Conservation (phyloP, 208 protist species). For the Endotrypanum monterogeii region DNA sequence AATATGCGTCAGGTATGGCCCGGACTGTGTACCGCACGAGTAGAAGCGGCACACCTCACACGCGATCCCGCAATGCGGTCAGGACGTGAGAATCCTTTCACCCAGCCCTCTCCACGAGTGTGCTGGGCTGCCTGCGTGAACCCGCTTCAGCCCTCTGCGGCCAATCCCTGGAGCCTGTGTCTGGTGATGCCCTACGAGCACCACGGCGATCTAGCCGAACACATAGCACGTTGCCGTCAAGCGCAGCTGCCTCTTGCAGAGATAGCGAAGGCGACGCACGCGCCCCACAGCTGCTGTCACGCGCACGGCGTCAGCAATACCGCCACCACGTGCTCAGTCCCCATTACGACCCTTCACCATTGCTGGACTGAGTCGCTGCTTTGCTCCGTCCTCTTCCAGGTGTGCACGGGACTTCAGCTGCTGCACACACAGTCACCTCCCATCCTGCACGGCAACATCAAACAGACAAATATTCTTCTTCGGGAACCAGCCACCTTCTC, state of each 20-base stretch:
- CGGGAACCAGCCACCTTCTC: conserved; percentile 22
- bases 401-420: conserved; percentile 31
- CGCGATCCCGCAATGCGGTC: background rate
- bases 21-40: background rate
- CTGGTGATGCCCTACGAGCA: conserved; percentile 41
- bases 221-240: conserved; percentile 12
- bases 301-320: background rate
- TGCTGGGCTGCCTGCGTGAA: conserved; percentile 34
- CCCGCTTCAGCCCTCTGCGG: conserved; percentile 17
- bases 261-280: background rate
- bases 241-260: conserved; percentile 1
- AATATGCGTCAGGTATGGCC: conserved; percentile 14
- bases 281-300: background rate
- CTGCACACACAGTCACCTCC: conserved; percentile 34
- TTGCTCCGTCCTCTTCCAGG: conserved; percentile 31
- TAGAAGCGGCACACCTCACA: background rate
- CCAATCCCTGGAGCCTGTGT: conserved; percentile 33
- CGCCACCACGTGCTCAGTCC: background rate
- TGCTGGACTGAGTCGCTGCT: conserved; percentile 35
- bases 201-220: conserved; percentile 22
- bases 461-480: conserved; percentile 20
- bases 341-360: background rate
- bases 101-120: conserved; percentile 11
- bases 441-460: conserved; percentile 32
- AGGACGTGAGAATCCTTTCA: background rate